phyloP scores from a whole-genome alignment of 2,329 filamentous ascomycete genomes.

The Stagonosporopsis cucurbitacearum region DNA sequence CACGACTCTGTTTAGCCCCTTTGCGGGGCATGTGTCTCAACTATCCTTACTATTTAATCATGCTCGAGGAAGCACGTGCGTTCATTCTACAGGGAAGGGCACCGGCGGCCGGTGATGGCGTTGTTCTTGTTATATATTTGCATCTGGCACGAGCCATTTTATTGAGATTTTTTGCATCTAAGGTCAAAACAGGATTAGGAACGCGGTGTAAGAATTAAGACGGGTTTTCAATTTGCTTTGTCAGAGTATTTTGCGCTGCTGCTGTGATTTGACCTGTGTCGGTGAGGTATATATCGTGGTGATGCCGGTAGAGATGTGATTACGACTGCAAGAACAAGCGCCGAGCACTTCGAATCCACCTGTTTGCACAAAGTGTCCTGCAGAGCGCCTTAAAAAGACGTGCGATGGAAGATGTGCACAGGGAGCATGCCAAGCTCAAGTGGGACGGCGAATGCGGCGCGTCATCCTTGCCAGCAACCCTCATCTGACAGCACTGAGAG shows the following conservation, averaged over 20 bases:
- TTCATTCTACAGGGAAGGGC: conserved; percentile 3
- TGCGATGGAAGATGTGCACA: neutral
- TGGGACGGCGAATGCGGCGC: neutral
- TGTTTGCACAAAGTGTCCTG: neutral
- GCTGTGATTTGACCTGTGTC: neutral
- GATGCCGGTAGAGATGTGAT: too few relatives aligned
- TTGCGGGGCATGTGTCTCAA: conserved; percentile 16
- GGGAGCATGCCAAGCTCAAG: neutral
- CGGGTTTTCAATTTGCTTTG: neutral
- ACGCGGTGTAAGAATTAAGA: conserved; percentile 13
- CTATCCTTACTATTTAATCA: conserved; percentile 18
- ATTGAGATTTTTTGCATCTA: conserved; percentile 1
- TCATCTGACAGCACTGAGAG: neutral
- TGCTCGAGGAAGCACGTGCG: conserved; percentile 7
- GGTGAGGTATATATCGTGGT: too few relatives aligned
- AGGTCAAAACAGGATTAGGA: conserved; percentile 4
- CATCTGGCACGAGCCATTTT: conserved; percentile 2
- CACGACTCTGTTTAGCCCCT: conserved; percentile 17
- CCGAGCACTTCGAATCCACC: neutral
- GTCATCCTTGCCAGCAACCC: neutral
- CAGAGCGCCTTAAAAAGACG: neutral
- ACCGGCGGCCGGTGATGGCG: conserved; percentile 12
- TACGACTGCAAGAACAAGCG: neutral
- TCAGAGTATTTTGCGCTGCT: neutral
- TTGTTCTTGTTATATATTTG: conserved; percentile 14